Base-by-base conservation (phyloP, 345 rosid genomes). In the Eutrema yunnanense region DNA sequence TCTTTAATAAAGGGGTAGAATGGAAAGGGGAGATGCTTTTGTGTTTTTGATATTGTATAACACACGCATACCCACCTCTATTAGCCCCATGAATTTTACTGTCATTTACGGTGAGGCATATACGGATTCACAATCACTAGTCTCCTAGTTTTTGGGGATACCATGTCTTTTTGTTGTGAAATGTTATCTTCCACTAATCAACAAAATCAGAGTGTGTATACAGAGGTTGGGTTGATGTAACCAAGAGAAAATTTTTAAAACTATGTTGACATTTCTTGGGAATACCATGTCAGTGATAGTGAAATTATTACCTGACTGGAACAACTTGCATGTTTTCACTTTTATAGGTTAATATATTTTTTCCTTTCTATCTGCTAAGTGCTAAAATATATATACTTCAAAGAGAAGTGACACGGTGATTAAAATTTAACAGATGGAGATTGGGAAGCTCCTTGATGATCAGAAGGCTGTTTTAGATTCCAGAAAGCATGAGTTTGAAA, bases 381-480 rank as follows among this genome's bases (percentile, higher is more conserved):
- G 55, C 7, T 55, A 44, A 63, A 9, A 43, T 44, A 14, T 9
- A 10, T 60, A 16, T 16, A 36, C 7, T 55, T 29, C 11, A 40
- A 30, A 48, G 44, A 38, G 46, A 56, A 46, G 16, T 66, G 53
- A 74, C 47, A 49, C 3, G 8, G 57, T 65, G 46, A 13, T 32
- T 9, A 50, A 38, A 42, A 69, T 81, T 58, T 67, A 55, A 57
- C 75, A 90, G 97, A 75, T 78, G 74, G 98, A 84, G 81, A 74
- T 86, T 54, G 88, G 84, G 69, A 76, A 81, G 79, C 80, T 89
- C 34, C 76, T 89, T n/a, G 91, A 89, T 80, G 88, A 86, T 75
- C 92, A 87, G 56, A 84, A 77, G 67, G 79, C 75, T 62, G 63
- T 72, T 36, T 71, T 89, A 71, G 86, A 81, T 78, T 79, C 80